Percentiles rank a stretch among this genome's conserved stretches.
These are phyloP conservation scores for Carnegiea gigantea DNA, from an alignment of 179 eudicot species.

Conservation along the genomic window DNA sequence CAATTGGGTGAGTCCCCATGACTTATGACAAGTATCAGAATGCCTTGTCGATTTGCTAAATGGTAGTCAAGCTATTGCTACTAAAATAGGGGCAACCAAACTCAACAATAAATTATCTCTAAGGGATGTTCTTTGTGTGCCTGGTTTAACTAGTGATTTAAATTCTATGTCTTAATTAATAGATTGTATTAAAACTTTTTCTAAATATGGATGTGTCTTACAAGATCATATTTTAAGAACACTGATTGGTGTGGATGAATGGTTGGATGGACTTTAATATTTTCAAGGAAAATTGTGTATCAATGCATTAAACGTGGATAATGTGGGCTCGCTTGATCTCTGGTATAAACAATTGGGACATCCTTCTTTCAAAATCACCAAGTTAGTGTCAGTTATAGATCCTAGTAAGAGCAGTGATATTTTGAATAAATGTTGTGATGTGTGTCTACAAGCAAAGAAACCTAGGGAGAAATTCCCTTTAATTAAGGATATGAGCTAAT, in stretches of 20 bases:
- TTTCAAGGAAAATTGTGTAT: neutral
- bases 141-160: neutral
- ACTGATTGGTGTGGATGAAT: neutral
- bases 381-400: no score
- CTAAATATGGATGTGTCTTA: neutral
- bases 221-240: neutral
- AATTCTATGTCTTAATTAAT: neutral
- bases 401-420: no score
- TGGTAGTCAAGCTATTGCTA: neutral
- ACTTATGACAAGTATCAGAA: neutral
- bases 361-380: neutral
- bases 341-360: neutral
- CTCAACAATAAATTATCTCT: neutral
- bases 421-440: no score
- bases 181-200: neutral
- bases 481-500: neutral
- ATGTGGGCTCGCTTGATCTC: neutral
- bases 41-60: neutral
- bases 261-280: neutral
- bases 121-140: neutral
- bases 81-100: neutral
- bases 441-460: no score
- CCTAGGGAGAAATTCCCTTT: neutral
- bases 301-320: neutral
- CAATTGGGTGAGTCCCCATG: neutral